Evolutionary conservation across 805 yeast species (phyloP).

Genomic region (Yarrowia hollandica): DNA sequence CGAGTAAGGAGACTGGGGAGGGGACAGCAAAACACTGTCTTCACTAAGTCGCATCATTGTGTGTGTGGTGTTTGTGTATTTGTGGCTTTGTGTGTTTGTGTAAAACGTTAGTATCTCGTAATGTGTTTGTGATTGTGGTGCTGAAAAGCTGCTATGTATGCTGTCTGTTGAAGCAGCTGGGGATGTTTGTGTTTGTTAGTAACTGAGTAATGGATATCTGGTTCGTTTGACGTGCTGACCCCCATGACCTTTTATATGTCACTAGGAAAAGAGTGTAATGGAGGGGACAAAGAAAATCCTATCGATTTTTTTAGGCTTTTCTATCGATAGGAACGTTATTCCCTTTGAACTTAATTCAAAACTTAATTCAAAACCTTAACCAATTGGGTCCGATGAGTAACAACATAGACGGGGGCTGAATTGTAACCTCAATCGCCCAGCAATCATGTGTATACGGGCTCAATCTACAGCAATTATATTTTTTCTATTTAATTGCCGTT

Average conservation of each 20-base stretch:
- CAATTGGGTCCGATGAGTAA: constrained; percentile 19
- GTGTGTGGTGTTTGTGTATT: not conserved
- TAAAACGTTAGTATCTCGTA: not conserved
- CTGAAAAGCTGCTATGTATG: constrained; percentile 9
- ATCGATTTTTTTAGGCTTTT: constrained; percentile 6
- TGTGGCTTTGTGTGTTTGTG: not conserved
- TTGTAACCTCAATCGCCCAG: not conserved
- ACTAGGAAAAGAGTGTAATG: constrained; percentile 13
- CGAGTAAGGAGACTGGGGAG: constrained; percentile 29
- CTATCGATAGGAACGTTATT: constrained; percentile 24
- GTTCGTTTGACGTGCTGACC: not conserved
- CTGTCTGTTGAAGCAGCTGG: constrained; percentile 28
- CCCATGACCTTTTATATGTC: constrained; percentile 28
- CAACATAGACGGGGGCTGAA: not conserved
- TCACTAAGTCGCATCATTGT: constrained; percentile 20
- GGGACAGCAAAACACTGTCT: constrained; percentile 24
- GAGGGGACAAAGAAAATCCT: constrained; percentile 10
- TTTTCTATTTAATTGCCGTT: not conserved
- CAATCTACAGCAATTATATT: not conserved
- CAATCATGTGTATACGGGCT: not conserved
- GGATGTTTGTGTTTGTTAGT: not conserved
- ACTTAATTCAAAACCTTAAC: not conserved
- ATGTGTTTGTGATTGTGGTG: not conserved
- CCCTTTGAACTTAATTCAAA: not conserved
- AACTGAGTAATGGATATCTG: not conserved